Evolutionary conservation across 345 rosid genomes (phyloP), one percentile per base, ranked within the genome.

Genomic region (Sonneratia caseolaris): DNA sequence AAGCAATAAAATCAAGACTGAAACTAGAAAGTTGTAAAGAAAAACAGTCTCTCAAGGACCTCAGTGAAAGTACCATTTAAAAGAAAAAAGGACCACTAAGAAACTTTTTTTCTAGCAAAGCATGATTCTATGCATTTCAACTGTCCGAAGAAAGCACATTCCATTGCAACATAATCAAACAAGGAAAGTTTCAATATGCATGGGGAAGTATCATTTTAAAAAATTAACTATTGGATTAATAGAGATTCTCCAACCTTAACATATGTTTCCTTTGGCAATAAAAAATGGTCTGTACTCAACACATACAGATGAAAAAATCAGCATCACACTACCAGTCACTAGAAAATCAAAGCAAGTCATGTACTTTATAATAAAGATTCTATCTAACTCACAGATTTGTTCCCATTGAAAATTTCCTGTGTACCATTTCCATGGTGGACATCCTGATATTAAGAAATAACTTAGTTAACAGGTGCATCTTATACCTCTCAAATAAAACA

Each of bases 401-500:
- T 91, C 71, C 80, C 84, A 64, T 90, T 90, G 79, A 95, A 92
- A 74, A 95, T 90, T 80, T 95, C 98, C 84, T 92, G 99, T 13
- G 97, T 90, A 64, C 98, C 98, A 85, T 95, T 95, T 80, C 98
- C 97, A 88, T 92, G 98, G 83, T 95, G 98, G 68, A 95, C 99
- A 83, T 95, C 98, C 99, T 95, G 86, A 79, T 80, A 76, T 62
- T 62, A 74, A 70, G 21, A 45, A 24, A 15, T 24, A 61, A 37
- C 42, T 27, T 22, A 37, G 38, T 24, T 15, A 66, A 27, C 16
- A 55, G 42, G 70, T 18, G 51, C 24, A 64, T 45, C 40, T 4
- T 35, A 18, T 21, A 43, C 66, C 37, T 13, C 38, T 57, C 66
- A 16, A 55, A 32, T 24, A 40, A 10, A 24, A 70, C 38, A 57